Evolutionary conservation across 257 asterid genomes (phyloP), one percentile per base, ranked within the genome.

Genomic region (Craterostigma plantagineum): DNA sequence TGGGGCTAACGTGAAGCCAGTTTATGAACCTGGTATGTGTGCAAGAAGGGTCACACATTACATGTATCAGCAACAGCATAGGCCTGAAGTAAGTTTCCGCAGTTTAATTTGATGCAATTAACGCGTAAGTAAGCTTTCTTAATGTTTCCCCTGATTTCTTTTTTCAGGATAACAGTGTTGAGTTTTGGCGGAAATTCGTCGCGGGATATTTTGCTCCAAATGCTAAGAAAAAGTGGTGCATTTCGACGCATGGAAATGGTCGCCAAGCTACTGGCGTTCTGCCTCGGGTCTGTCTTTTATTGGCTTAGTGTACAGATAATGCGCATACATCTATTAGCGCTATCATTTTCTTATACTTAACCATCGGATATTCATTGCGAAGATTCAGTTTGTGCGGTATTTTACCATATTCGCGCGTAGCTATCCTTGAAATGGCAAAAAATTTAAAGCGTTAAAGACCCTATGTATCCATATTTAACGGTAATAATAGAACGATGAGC

Each of bases 161-260:
- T 54, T 55, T 70, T 56, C 54, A 87, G 98, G 93, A 87, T 59
- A 87, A 87, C 59, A 79, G 57, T 50, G 82, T 87, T 9, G 93
- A 79, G 52, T 87, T 73, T 49, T 87, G 95, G 98, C 69, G 93
- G 56, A 82, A 76, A 58, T 87, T 82, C 0, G n/a, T n/a, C n/a
- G 72, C 73, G 0, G 97, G 81, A 63, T 86, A 67, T 56, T 86
- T 78, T 61, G 80, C 87, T 8, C 92, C 98, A 34, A 79, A 68
- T 66, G 95, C 98, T 30, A 82, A 79, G 86, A 87, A 87, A 55
- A 87, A 79, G 54, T 87, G 95, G 98, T 87, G 98, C 16, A 95
- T 87, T 35, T 87, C 98, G 8, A 73, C 82, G 95, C 82, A 87
- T 54, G 95, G 95, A 66, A 82, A 66, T 54, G 92, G 93, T 30